These are phyloP conservation scores for Hymenoscyphus linearis DNA, from an alignment of 2,329 filamentous ascomycete species.

Conservation along the genomic window DNA sequence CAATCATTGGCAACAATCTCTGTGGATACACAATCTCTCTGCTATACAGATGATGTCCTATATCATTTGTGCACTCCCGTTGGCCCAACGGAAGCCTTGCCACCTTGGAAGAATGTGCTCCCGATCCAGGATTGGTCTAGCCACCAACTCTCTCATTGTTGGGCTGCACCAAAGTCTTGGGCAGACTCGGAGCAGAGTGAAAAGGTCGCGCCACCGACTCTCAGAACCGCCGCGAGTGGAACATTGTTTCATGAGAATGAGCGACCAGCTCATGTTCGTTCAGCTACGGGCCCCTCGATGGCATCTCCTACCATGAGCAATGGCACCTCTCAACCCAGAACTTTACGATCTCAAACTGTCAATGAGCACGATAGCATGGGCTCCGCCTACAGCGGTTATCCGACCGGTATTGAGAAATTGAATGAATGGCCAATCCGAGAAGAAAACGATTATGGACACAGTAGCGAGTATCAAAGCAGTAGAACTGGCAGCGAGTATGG, in stretches of 20 bases:
- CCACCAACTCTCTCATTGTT: constrained; percentile 31
- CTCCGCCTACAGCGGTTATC: constrained; percentile 13
- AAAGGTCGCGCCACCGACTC: not conserved
- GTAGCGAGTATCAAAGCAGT: not conserved
- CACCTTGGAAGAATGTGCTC: constrained; percentile 46
- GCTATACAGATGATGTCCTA: constrained; percentile 46
- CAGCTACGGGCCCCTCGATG: not conserved
- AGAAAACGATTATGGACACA: not conserved
- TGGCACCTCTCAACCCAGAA: not conserved
- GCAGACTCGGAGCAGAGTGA: not conserved
- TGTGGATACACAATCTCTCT: constrained; percentile 50
- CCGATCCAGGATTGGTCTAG: constrained; percentile 26
- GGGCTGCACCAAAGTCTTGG: constrained; percentile 27
- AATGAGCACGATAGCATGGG: constrained; percentile 8
- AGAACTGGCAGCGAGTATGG: not conserved
- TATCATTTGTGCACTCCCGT: constrained; percentile 54
- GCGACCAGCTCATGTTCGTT: constrained; percentile 2
- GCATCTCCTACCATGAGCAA: constrained; percentile 2
- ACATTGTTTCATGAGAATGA: constrained; percentile 7
- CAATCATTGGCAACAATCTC: constrained; percentile 55
- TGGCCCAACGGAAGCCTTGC: constrained; percentile 38
- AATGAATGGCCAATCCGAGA: constrained; percentile 22
- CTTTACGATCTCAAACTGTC: not conserved
- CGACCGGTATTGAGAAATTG: constrained; percentile 21
- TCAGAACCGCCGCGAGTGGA: not conserved